Evolutionary conservation across 306 rosid species (phyloP).

Genomic region (Ceratonia siliqua): DNA sequence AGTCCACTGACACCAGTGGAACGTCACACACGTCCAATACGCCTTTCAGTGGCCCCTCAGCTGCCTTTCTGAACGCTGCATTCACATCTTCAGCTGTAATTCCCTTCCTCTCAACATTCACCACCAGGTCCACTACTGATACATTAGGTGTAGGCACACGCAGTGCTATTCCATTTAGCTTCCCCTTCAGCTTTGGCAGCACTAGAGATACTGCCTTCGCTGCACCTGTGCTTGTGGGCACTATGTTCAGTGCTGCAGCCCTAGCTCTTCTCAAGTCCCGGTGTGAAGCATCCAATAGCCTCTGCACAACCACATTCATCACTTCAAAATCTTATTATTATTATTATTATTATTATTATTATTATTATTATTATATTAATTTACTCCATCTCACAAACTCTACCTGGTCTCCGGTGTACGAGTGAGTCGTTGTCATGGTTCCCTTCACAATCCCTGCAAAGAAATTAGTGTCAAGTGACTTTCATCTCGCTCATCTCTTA

Average conservation of each 20-base stretch:
- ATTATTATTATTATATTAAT: too few species aligned
- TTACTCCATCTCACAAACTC: not conserved
- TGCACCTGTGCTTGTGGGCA: conserved; percentile 99
- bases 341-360: too few species aligned
- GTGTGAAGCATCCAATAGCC: conserved; percentile 98
- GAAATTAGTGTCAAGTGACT: conserved; percentile 17
- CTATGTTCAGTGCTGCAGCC: conserved; percentile 97
- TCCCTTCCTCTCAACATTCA: conserved; percentile 88
- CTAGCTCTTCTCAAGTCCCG: conserved; percentile 94
- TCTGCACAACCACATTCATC: conserved; percentile 44
- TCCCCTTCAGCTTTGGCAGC: conserved; percentile 91
- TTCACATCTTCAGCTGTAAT: conserved; percentile 90
- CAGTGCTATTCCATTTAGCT: conserved; percentile 95
- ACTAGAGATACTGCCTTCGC: conserved; percentile 97
- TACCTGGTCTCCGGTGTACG: conserved; percentile 99
- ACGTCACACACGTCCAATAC: conserved; percentile 88
- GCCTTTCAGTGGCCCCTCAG: conserved; percentile 80
- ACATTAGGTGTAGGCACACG: conserved; percentile 98
- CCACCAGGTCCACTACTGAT: conserved; percentile 90
- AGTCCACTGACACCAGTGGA: conserved; percentile 95
- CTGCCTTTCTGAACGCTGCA: conserved; percentile 92
- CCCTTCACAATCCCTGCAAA: conserved; percentile 90
- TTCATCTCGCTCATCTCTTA: too few species aligned
- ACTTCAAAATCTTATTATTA: too few species aligned
- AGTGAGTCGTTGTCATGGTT: conserved; percentile 99